Evolutionary conservation across 164 flowering plant species (phyloP).

Genomic region (Akebia trifoliata): DNA sequence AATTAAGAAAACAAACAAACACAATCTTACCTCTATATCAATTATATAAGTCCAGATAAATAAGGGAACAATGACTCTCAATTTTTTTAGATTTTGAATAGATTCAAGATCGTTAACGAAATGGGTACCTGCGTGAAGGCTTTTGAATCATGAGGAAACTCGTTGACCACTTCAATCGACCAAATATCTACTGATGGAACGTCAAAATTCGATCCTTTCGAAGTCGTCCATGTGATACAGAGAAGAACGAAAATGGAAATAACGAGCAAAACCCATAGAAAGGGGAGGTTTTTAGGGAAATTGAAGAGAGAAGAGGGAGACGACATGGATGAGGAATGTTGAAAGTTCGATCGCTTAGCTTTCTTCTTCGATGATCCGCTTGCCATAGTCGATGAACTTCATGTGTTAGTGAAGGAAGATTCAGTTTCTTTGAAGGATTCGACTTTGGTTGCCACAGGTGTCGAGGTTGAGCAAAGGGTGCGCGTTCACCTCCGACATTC

Average conservation of each 20-base stretch:
- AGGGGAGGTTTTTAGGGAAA: background rate
- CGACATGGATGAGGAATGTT: slow-evolving; percentile 5
- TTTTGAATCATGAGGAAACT: slow-evolving; percentile 70
- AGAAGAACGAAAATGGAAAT: slow-evolving; percentile 9
- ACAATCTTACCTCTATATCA: no score
- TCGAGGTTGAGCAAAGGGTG: slow-evolving; percentile 1
- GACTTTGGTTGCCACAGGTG: background rate
- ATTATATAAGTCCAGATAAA: background rate
- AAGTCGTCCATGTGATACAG: slow-evolving; percentile 6
- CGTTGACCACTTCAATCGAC: slow-evolving; percentile 47
- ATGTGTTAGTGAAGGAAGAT: background rate
- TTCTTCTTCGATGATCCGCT: slow-evolving; percentile 12
- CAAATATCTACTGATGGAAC: slow-evolving; percentile 15
- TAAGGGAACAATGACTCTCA: background rate
- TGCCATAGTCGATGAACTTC: slow-evolving; percentile 5
- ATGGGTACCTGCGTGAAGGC: slow-evolving; percentile 78
- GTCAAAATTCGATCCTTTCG: background rate
- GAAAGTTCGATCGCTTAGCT: slow-evolving; percentile 5
- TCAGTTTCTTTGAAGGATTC: background rate
- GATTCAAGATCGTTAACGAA: background rate
- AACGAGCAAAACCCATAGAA: slow-evolving; percentile 7
- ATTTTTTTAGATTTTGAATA: no score
- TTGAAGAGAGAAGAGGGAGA: slow-evolving; percentile 8
- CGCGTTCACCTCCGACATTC: slow-evolving; percentile 3
- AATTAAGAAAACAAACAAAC: no score